phyloP scores from a whole-genome alignment of 1,284 basidiomycete species.

The Fomitiporia mediterranea region DNA sequence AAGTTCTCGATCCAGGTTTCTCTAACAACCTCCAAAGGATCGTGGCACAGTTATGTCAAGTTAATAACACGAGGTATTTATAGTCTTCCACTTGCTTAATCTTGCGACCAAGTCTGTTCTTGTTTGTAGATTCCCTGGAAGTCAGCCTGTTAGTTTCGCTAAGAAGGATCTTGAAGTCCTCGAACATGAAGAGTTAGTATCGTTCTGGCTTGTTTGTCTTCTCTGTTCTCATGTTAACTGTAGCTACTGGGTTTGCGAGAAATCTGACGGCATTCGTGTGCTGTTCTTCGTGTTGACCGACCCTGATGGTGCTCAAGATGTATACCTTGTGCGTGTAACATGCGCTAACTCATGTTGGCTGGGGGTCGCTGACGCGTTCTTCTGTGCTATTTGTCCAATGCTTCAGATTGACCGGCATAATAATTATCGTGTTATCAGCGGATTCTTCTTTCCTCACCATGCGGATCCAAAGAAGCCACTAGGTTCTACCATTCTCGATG shows the following conservation, averaged over 20 bases:
- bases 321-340: constrained; percentile 66
- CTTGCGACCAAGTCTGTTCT: background rate
- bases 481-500: constrained; percentile 84
- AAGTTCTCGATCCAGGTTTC: constrained; percentile 47
- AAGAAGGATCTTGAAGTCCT: constrained; percentile 66
- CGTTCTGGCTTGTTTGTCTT: background rate
- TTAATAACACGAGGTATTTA: constrained; percentile 33
- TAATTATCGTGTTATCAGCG: constrained; percentile 68
- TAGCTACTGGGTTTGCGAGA: constrained; percentile 99
- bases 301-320: constrained; percentile 60
- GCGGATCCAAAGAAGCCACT: constrained; percentile 62
- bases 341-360: background rate
- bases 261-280: constrained; percentile 96
- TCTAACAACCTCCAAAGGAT: constrained; percentile 55
- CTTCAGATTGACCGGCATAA: constrained; percentile 93
- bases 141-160: constrained; percentile 89
- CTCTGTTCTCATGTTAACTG: constrained; percentile 5
- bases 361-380: background rate
- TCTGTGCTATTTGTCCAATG: background rate
- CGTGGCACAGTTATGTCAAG: constrained; percentile 62
- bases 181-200: constrained; percentile 71
- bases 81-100: background rate
- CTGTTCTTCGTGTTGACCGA: constrained; percentile 82
- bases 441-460: constrained; percentile 87
- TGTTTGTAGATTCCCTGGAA: constrained; percentile 76